Base-by-base conservation (phyloP, 495 filamentous ascomycete species). In the Penicillium macrosclerotiorum region DNA sequence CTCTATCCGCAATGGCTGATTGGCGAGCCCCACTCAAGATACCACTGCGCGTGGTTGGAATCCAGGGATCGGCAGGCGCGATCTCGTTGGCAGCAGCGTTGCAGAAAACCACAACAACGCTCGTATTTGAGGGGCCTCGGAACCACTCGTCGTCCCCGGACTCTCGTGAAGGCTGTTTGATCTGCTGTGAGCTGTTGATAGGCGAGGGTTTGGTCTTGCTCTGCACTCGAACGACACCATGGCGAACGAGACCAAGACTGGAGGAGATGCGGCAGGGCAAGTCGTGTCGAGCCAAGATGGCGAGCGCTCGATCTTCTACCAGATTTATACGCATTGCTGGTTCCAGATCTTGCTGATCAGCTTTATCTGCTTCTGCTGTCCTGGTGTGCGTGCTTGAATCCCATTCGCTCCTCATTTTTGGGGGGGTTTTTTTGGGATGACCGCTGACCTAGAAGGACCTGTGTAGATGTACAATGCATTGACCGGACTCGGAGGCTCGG, bases 361-460 rank as follows among this genome's bases (percentile, higher is more conserved):
- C 41, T 69, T 76, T 46, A 88, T 92, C 37, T 93, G 87, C 62
- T 93, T 94, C 73, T 71, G 91, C 46, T 92, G 87, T 62, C 89
- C 88, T 26, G 85, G 85, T 20, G 65, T 69, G 39, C 52, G 60
- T 55, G 13, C 12, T 40, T 25, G 1, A 26, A n/a, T n/a, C n/a
- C n/a, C n/a, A n/a, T n/a, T n/a, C n/a, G n/a, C n/a, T n/a, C n/a
- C n/a, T n/a, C n/a, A n/a, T n/a, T n/a, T n/a, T n/a, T n/a, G n/a
- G n/a, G n/a, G n/a, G n/a, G n/a, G n/a, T n/a, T n/a, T n/a, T n/a
- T n/a, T n/a, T n/a, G n/a, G n/a, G n/a, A n/a, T n/a, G n/a, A n/a
- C n/a, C 19, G 13, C 8, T 23, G 11, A 42, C 26, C 8, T 25
- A 13, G 14, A 12, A 37, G 18, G 19, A 16, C 32, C 30, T 0